These are phyloP conservation scores for Phytophthora brassicae DNA, from an alignment of 352 stramenopile species.

Conservation along the genomic window DNA sequence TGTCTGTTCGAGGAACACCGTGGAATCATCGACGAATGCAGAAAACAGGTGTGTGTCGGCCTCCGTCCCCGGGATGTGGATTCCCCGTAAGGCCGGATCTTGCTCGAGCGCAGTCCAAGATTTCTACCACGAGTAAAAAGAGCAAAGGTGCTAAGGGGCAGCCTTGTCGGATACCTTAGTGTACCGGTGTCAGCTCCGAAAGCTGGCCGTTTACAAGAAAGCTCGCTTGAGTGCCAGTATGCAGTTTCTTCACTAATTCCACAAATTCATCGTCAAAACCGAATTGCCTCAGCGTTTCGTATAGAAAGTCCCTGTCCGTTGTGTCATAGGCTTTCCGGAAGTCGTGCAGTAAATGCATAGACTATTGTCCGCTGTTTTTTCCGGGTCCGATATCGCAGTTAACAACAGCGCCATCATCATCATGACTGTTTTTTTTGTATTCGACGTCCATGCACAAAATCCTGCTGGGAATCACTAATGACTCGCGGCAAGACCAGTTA, in stretches of 20 bases:
- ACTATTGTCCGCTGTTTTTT: background rate
- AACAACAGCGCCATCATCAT: slow-evolving; percentile 1
- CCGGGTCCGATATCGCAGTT: background rate
- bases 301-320: background rate
- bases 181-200: no score
- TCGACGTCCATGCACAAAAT: slow-evolving; percentile 1
- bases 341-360: background rate
- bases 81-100: no score
- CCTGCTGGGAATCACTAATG: slow-evolving; percentile 3
- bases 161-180: no score
- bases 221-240: background rate
- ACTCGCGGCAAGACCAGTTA: background rate
- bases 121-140: no score
- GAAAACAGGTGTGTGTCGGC: no score
- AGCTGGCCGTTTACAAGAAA: background rate
- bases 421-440: slow-evolving; percentile 3
- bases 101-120: no score
- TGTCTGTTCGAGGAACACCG: no score
- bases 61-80: no score
- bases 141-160: no score
- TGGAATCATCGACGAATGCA: no score
- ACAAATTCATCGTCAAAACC: background rate
- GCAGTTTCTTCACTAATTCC: background rate
- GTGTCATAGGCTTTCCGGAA: slow-evolving; percentile 13
- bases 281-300: background rate